Evolutionary conservation across 805 yeast genomes (phyloP).

Genomic region (Wickerhamomyces queroliae): DNA sequence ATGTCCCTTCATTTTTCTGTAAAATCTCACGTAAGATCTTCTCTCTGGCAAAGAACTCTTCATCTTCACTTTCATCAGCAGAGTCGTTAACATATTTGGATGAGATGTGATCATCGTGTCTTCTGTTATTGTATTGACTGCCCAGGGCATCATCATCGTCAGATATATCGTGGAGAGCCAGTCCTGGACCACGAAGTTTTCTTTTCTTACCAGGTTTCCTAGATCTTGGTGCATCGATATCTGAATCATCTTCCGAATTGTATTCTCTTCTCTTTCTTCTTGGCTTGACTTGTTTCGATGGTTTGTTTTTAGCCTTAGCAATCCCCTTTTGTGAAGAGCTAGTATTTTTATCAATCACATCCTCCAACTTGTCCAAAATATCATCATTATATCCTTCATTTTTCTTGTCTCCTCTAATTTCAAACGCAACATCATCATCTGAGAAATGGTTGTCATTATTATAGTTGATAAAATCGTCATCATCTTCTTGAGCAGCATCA

Average conservation of each 20-base stretch:
- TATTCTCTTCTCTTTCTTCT: slow-evolving; percentile 7
- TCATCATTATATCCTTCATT: slow-evolving; percentile 14
- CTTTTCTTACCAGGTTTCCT: slow-evolving; percentile 7
- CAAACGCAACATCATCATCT: slow-evolving; percentile 37
- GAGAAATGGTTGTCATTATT: slow-evolving; percentile 31
- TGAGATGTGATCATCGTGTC: slow-evolving; percentile 30
- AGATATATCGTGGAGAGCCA: slow-evolving; percentile 26
- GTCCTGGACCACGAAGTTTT: slow-evolving; percentile 3
- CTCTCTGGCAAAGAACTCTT: slow-evolving; percentile 52
- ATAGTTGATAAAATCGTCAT: slow-evolving; percentile 30
- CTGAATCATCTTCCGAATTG: slow-evolving; percentile 6
- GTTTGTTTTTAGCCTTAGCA: slow-evolving; percentile 15
- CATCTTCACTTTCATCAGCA: slow-evolving; percentile 57
- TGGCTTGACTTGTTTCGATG: slow-evolving; percentile 2
- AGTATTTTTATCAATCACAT: slow-evolving; percentile 8
- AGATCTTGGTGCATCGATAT: slow-evolving; percentile 4
- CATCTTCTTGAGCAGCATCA: slow-evolving; percentile 32
- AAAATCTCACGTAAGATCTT: slow-evolving; percentile 35
- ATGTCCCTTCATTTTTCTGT: slow-evolving; percentile 9
- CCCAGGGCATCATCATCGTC: slow-evolving; percentile 21
- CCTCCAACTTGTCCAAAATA: slow-evolving; percentile 13
- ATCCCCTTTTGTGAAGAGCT: slow-evolving; percentile 13
- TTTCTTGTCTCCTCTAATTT: slow-evolving; percentile 17
- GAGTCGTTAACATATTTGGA: slow-evolving; percentile 52
- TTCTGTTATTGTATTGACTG: neutral